Conservation (phyloP, 768 basidiomycete genomes). For the Pilatotrama ljubarskyi region DNA sequence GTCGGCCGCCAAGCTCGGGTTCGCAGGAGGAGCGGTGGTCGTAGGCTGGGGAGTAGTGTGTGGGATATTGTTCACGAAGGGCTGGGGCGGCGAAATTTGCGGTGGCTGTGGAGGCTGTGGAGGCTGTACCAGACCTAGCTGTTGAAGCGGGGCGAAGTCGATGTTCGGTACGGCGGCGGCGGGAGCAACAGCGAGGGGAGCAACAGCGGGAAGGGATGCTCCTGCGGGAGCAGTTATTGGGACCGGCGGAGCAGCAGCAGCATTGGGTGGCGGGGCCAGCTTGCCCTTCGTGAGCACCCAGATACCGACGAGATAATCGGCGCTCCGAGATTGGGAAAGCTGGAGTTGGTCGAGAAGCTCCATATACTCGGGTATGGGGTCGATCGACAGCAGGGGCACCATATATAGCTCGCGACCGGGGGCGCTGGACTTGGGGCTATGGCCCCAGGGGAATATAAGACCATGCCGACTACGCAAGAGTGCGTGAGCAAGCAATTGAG, state of each 20-base stretch:
- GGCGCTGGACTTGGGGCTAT: slow-evolving; percentile 65
- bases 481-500: background rate
- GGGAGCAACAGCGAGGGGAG: slow-evolving; percentile 6
- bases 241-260: slow-evolving; percentile 36
- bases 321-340: slow-evolving; percentile 62
- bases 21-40: slow-evolving; percentile 26
- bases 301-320: slow-evolving; percentile 74
- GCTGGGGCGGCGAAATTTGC: background rate
- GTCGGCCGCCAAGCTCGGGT: slow-evolving; percentile 57
- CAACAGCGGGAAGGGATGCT: slow-evolving; percentile 16
- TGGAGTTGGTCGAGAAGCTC: slow-evolving; percentile 77
- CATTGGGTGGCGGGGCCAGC: slow-evolving; percentile 43
- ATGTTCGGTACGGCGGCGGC: slow-evolving; percentile 12
- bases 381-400: slow-evolving; percentile 66
- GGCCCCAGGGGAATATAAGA: slow-evolving; percentile 84
- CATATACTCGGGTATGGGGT: slow-evolving; percentile 80
- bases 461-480: slow-evolving; percentile 69
- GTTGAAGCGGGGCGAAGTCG: slow-evolving; percentile 17
- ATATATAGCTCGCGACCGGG: slow-evolving; percentile 88
- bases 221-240: slow-evolving; percentile 22
- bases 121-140: slow-evolving; percentile 9
- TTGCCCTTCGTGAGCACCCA: slow-evolving; percentile 87
- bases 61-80: background rate
- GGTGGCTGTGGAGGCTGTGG: background rate
- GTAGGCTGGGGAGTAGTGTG: slow-evolving; percentile 7